A percentile compares a stretch with the other conserved stretches of the same genome.
Evolutionary conservation across 768 basidiomycete species (phyloP).

Genomic region (Termitomyces sp.): DNA sequence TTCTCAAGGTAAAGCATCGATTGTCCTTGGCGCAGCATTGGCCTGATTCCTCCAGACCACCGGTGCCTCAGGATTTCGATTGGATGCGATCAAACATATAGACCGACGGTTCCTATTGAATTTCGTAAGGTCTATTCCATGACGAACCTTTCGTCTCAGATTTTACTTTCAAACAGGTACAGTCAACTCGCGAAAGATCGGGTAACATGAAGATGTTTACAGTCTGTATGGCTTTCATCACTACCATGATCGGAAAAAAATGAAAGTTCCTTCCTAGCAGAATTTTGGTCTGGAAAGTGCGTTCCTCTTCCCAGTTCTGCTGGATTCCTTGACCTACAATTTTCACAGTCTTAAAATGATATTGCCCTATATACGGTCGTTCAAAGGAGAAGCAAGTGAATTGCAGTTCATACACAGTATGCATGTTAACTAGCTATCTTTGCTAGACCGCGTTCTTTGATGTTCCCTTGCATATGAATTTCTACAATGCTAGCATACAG

Average conservation of each 20-base stretch:
- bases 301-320: conserved; percentile 17
- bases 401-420: neutral
- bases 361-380: conserved; percentile 54
- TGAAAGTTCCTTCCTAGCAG: conserved; percentile 43
- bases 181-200: conserved; percentile 42
- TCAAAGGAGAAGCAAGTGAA: conserved; percentile 59
- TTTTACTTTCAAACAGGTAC: conserved; percentile 37
- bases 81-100: conserved; percentile 92
- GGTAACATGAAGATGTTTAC: conserved; percentile 55
- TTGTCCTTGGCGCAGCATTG: neutral
- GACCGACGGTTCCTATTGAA: conserved; percentile 65
- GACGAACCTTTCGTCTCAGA: neutral
- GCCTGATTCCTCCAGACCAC: conserved; percentile 46
- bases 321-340: neutral
- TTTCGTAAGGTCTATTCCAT: conserved; percentile 48
- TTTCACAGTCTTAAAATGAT: conserved; percentile 43
- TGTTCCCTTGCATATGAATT: conserved; percentile 84
- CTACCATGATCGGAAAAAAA: neutral
- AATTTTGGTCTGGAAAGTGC: conserved; percentile 80
- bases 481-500: conserved; percentile 70
- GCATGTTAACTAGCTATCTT: neutral
- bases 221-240: conserved; percentile 33
- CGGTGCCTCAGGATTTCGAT: conserved; percentile 69
- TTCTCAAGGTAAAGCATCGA: conserved; percentile 41
- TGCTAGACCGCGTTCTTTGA: conserved; percentile 85